Percentiles rank a stretch among this genome's conserved stretches.
Evolutionary conservation across 176 grass and related monocot species (phyloP).

Genomic region (Themeda triandra): DNA sequence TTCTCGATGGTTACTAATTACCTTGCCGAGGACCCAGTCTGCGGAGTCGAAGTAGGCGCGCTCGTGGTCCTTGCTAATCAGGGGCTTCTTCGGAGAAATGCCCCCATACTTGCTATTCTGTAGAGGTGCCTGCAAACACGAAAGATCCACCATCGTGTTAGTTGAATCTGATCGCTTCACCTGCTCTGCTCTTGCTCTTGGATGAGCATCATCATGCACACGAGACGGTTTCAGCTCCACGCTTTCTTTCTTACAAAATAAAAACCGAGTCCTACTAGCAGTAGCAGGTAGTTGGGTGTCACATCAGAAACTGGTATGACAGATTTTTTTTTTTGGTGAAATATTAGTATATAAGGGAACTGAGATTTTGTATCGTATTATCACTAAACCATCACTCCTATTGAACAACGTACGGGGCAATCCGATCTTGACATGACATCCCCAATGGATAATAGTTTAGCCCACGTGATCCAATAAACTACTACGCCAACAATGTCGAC

Average conservation of each 20-base stretch:
- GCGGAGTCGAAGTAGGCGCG: slow-evolving; percentile 56
- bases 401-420: background rate
- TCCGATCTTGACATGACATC: background rate
- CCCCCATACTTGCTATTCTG: slow-evolving; percentile 41
- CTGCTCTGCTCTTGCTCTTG: no score
- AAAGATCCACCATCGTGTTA: background rate
- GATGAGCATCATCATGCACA: background rate
- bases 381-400: background rate
- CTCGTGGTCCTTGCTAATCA: slow-evolving; percentile 51
- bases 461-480: background rate
- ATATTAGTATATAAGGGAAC: no score
- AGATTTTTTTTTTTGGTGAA: no score
- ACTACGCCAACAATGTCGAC: background rate
- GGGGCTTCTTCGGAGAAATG: slow-evolving; percentile 37
- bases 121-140: background rate
- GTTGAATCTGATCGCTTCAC: no score
- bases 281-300: slow-evolving; percentile 15
- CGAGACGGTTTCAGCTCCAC: no score
- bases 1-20: background rate
- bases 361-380: no score
- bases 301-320: slow-evolving; percentile 2
- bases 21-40: slow-evolving; percentile 54
- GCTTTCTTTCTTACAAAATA: no score
- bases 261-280: background rate
- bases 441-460: background rate